Evolutionary conservation across 1,139 yeast genomes (phyloP).

Genomic region (Kazachstania sp.): DNA sequence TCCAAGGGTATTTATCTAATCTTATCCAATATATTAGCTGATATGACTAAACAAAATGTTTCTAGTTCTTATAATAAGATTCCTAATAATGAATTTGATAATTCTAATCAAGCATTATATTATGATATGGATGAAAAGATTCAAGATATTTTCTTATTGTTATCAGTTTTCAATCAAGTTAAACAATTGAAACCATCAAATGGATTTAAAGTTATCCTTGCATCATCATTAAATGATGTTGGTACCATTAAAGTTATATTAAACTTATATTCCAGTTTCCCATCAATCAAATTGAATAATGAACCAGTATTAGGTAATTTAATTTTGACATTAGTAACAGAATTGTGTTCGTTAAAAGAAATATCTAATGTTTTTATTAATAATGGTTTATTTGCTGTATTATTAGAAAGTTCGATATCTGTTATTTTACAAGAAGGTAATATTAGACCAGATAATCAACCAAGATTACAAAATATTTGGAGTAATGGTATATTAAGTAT

Average conservation of each 20-base stretch:
- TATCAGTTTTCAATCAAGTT: slow-evolving; percentile 54
- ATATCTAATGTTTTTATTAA: slow-evolving; percentile 61
- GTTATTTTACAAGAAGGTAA: slow-evolving; percentile 58
- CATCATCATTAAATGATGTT: slow-evolving; percentile 45
- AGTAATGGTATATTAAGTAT: slow-evolving; percentile 71
- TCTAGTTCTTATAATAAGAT: slow-evolving; percentile 24
- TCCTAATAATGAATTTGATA: slow-evolving; percentile 17
- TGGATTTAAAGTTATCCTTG: slow-evolving; percentile 43
- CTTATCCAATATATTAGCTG: slow-evolving; percentile 50
- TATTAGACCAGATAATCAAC: slow-evolving; percentile 41
- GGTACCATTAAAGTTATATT: slow-evolving; percentile 58
- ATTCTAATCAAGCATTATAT: not conserved
- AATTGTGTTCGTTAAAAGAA: slow-evolving; percentile 51
- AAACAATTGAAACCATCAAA: slow-evolving; percentile 44
- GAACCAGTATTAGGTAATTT: slow-evolving; percentile 69
- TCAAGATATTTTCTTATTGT: slow-evolving; percentile 57
- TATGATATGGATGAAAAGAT: slow-evolving; percentile 35
- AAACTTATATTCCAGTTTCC: slow-evolving; percentile 61
- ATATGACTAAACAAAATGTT: slow-evolving; percentile 29
- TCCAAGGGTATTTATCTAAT: slow-evolving; percentile 50
- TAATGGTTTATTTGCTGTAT: slow-evolving; percentile 58
- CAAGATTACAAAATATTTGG: slow-evolving; percentile 70
- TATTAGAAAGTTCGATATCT: slow-evolving; percentile 71
- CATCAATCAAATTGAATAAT: slow-evolving; percentile 48
- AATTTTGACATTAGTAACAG: slow-evolving; percentile 60